Percentiles rank a stretch among this genome's conserved stretches.
Conservation (phyloP, 352 stramenopile species). For the Pythium dissotocum region DNA sequence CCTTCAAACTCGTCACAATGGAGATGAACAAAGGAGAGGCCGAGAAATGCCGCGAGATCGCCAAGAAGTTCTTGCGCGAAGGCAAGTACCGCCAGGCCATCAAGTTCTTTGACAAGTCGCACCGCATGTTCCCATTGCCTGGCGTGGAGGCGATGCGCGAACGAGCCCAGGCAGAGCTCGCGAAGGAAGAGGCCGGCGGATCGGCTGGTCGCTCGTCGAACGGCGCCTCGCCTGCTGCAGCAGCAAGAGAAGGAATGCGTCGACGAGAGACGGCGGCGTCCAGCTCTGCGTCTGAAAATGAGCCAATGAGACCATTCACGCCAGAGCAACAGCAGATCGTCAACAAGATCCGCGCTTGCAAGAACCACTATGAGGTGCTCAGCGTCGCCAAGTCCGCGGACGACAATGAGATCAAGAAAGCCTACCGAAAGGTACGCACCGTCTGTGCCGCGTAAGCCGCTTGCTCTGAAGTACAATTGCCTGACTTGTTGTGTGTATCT, state of each 20-base stretch:
- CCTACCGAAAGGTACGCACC: slow-evolving; percentile 82
- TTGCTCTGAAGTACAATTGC: not conserved
- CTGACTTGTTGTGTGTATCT: not conserved
- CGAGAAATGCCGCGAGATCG: slow-evolving; percentile 91
- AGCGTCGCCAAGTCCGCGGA: slow-evolving; percentile 66
- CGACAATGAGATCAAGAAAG: slow-evolving; percentile 90
- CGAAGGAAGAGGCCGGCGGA: slow-evolving; percentile 38
- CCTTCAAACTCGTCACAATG: slow-evolving; percentile 41
- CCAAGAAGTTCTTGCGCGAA: slow-evolving; percentile 84
- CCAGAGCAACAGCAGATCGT: slow-evolving; percentile 83
- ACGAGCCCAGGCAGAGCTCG: slow-evolving; percentile 63
- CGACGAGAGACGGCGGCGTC: slow-evolving; percentile 32
- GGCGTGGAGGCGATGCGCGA: slow-evolving; percentile 83
- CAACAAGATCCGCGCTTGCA: slow-evolving; percentile 86
- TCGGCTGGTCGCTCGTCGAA: slow-evolving; percentile 29
- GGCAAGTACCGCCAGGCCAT: slow-evolving; percentile 87
- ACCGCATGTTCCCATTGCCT: slow-evolving; percentile 86
- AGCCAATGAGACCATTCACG: slow-evolving; percentile 62
- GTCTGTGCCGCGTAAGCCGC: not conserved
- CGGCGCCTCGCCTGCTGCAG: not conserved
- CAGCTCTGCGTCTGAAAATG: slow-evolving; percentile 38
- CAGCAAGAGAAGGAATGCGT: slow-evolving; percentile 37
- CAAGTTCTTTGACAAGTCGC: slow-evolving; percentile 93
- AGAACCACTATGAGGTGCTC: slow-evolving; percentile 90
- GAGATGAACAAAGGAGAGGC: slow-evolving; percentile 93